Conservation (phyloP, 129 eudicot species). For the Flaveria linearis region DNA sequence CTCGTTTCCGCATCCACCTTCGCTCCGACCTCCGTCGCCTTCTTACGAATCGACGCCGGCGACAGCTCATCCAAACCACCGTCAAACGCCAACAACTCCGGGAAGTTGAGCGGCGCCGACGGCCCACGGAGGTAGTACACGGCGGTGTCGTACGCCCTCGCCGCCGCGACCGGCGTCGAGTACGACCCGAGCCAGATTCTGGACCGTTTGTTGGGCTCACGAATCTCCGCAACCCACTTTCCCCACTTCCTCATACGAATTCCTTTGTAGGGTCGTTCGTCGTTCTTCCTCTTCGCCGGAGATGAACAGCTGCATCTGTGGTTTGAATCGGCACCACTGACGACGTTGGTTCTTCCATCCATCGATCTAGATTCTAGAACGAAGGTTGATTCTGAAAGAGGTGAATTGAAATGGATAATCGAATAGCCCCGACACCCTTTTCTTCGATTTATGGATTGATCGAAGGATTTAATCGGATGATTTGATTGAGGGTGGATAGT, state of each 20-base stretch:
- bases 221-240: slow-evolving; percentile 89
- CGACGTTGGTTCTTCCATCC: slow-evolving; percentile 35
- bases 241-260: slow-evolving; percentile 97
- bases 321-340: background rate
- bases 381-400: background rate
- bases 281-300: slow-evolving; percentile 43
- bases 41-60: slow-evolving; percentile 67
- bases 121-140: slow-evolving; percentile 81
- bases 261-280: slow-evolving; percentile 66
- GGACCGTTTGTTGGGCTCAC: slow-evolving; percentile 85
- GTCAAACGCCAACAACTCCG: slow-evolving; percentile 40
- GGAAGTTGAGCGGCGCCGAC: slow-evolving; percentile 69
- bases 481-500: background rate
- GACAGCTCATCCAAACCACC: slow-evolving; percentile 50
- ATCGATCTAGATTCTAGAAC: slow-evolving; percentile 30
- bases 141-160: slow-evolving; percentile 86
- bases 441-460: background rate
- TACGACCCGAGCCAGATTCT: slow-evolving; percentile 92
- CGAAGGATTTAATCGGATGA: background rate
- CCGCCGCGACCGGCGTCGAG: slow-evolving; percentile 81
- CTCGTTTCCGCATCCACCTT: slow-evolving; percentile 66
- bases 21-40: slow-evolving; percentile 83
- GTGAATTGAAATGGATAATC: too few relatives aligned
- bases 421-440: too few relatives aligned
- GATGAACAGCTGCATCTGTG: slow-evolving; percentile 30